These are phyloP conservation scores for Gloeopeniophorella convolvens DNA, from an alignment of 768 basidiomycete species.

Conservation along the genomic window DNA sequence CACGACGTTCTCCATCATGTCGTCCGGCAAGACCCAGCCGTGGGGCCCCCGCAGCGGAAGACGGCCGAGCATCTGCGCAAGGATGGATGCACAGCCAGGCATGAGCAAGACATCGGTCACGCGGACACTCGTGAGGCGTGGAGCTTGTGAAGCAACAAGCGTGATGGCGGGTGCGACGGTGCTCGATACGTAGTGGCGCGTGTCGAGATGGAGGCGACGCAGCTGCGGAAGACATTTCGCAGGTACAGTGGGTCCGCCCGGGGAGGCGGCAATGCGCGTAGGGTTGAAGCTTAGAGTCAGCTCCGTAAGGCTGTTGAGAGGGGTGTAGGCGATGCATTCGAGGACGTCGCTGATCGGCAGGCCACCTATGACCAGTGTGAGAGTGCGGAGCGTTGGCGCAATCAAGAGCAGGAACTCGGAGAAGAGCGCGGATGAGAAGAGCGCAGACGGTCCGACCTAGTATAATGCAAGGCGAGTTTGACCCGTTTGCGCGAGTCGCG, in stretches of 20 bases:
- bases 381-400: constrained; percentile 9
- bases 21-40: constrained; percentile 6
- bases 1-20: not conserved
- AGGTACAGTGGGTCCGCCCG: not conserved
- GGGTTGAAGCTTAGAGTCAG: constrained; percentile 9
- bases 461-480: not conserved
- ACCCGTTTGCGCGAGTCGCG: not conserved
- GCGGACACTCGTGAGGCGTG: constrained; percentile 8
- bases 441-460: not conserved
- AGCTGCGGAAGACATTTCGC: constrained; percentile 9
- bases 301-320: constrained; percentile 4
- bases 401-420: constrained; percentile 6
- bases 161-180: constrained; percentile 4
- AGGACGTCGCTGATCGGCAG: not conserved
- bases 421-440: not conserved
- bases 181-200: not conserved
- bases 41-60: constrained; percentile 11
- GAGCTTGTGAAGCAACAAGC: not conserved
- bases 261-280: constrained; percentile 4
- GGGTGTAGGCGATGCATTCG: not conserved
- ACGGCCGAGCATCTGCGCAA: constrained; percentile 17
- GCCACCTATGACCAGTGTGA: constrained; percentile 7
- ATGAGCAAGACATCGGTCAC: constrained; percentile 8
- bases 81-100: constrained; percentile 13
- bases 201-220: constrained; percentile 8